Evolutionary conservation across 257 asterid genomes (phyloP).

Genomic region (Nicotiana benthamiana): DNA sequence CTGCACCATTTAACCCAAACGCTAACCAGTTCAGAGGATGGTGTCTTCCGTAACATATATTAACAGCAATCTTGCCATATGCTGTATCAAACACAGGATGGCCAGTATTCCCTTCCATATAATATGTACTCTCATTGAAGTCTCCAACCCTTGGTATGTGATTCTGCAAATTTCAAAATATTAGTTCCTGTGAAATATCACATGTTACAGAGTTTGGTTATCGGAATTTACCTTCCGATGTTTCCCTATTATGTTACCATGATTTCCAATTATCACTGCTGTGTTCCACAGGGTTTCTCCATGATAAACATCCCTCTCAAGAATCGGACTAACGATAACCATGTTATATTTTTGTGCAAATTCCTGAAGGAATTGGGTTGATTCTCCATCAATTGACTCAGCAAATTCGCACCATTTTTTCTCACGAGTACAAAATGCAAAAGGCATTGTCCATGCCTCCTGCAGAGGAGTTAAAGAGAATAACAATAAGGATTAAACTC

Average conservation of each 20-base stretch:
- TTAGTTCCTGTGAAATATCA: background rate
- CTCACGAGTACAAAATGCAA: constrained; percentile 98
- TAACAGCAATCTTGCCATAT: constrained; percentile 80
- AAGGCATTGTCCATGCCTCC: constrained; percentile 99
- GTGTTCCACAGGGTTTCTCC: constrained; percentile 95
- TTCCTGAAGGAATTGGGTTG: constrained; percentile 79
- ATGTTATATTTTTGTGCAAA: constrained; percentile 72
- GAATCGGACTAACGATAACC: constrained; percentile 89
- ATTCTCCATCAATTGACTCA: constrained; percentile 87
- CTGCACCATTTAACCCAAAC: constrained; percentile 91
- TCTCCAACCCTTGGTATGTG: constrained; percentile 99
- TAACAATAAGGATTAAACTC: constrained; percentile 3
- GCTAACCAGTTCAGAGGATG: constrained; percentile 98
- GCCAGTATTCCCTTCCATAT: constrained; percentile 97
- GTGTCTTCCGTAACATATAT: constrained; percentile 96
- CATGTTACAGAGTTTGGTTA: background rate
- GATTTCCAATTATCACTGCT: constrained; percentile 82
- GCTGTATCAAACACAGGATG: constrained; percentile 97
- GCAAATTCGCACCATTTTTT: constrained; percentile 96
- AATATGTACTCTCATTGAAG: constrained; percentile 90
- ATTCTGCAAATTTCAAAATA: constrained; percentile 46
- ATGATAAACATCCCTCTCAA: constrained; percentile 87
- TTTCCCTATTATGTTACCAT: constrained; percentile 86
- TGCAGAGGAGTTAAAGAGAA: constrained; percentile 16
- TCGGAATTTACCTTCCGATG: constrained; percentile 70